These are phyloP conservation scores for Suillus ampliporus DNA, from an alignment of 768 basidiomycete genomes.

Conservation along the genomic window DNA sequence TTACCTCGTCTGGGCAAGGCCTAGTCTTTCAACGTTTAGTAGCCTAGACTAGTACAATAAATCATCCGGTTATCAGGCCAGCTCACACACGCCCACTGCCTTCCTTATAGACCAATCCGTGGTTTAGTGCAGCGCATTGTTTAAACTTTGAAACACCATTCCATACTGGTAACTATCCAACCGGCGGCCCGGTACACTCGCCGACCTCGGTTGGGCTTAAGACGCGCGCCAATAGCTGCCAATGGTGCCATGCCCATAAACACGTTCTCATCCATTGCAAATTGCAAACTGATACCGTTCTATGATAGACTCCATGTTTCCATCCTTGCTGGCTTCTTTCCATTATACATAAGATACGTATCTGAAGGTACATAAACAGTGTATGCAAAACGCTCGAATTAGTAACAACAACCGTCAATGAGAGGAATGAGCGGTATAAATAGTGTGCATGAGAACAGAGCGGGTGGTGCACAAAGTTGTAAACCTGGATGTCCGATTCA, in stretches of 20 bases:
- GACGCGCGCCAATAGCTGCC: not conserved
- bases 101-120: not conserved
- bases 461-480: not conserved
- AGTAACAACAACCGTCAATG: not conserved
- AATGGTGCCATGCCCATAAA: too few relatives aligned
- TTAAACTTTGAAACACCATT: not conserved
- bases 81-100: not conserved
- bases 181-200: not conserved
- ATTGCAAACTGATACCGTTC: not conserved
- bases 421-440: slow-evolving; percentile 9
- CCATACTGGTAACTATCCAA: not conserved
- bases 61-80: not conserved
- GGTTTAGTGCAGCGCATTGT: not conserved
- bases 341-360: slow-evolving; percentile 3
- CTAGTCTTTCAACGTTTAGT: not conserved
- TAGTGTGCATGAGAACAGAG: slow-evolving; percentile 10
- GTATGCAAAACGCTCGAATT: not conserved
- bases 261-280: not conserved
- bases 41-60: too few relatives aligned
- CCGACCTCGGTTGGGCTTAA: not conserved
- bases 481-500: not conserved
- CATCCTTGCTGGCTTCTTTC: not conserved
- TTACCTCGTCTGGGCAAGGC: not conserved
- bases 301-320: not conserved
- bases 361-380: not conserved